Conservation (phyloP, 2,329 filamentous ascomycete genomes). For the Neodidymelliopsis sp. region DNA sequence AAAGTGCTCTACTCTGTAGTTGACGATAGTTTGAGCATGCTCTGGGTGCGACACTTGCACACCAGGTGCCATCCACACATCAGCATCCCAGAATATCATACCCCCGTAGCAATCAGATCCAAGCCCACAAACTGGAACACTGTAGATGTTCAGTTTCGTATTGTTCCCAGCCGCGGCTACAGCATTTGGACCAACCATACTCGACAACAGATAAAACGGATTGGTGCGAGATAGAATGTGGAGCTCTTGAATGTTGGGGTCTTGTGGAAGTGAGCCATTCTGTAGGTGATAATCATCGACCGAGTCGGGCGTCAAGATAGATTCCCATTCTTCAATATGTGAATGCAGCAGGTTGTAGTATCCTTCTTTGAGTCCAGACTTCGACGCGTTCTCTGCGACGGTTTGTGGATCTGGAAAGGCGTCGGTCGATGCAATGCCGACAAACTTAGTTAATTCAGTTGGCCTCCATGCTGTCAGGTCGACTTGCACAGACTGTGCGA, state of each 20-base stretch:
- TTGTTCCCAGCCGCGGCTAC: slow-evolving; percentile 58
- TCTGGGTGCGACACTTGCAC: slow-evolving; percentile 69
- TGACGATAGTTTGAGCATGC: slow-evolving; percentile 68
- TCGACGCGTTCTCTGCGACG: slow-evolving; percentile 64
- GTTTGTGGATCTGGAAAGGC: slow-evolving; percentile 66
- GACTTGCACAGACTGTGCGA: slow-evolving; percentile 67
- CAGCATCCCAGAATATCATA: slow-evolving; percentile 70
- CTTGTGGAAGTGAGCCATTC: slow-evolving; percentile 63
- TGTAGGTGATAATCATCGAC: slow-evolving; percentile 70
- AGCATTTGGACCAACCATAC: slow-evolving; percentile 63
- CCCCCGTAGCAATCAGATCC: slow-evolving; percentile 73
- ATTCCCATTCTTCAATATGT: slow-evolving; percentile 69
- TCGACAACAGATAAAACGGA: slow-evolving; percentile 64
- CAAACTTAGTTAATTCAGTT: slow-evolving; percentile 68
- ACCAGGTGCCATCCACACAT: slow-evolving; percentile 74
- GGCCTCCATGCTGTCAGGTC: slow-evolving; percentile 61
- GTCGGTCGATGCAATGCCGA: slow-evolving; percentile 73
- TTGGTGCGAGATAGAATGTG: slow-evolving; percentile 64
- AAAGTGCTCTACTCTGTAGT: slow-evolving; percentile 68
- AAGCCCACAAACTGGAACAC: slow-evolving; percentile 72
- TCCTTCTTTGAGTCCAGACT: slow-evolving; percentile 59
- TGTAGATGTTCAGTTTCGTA: slow-evolving; percentile 64
- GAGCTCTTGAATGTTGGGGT: slow-evolving; percentile 64
- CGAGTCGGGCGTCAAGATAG: slow-evolving; percentile 65
- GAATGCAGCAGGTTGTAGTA: slow-evolving; percentile 63